A percentile compares a stretch with the other conserved stretches of the same genome.
Evolutionary conservation across 352 stramenopile species (phyloP).

Genomic region (Phytophthora fragariae): DNA sequence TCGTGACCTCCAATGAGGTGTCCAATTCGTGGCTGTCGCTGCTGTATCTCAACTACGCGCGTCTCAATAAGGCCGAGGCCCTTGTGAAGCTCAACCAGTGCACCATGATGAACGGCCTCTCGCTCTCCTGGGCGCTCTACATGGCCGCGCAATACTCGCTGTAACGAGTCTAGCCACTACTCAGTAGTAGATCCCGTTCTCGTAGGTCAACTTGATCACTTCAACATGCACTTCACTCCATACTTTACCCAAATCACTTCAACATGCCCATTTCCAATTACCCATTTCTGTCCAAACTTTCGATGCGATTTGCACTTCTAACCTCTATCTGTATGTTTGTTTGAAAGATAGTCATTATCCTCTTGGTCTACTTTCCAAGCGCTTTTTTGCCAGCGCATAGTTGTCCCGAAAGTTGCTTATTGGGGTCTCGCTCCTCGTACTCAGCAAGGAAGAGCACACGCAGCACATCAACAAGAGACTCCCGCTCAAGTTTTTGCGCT

Average conservation of each 20-base stretch:
- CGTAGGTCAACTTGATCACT: background rate
- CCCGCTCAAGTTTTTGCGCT: conserved; percentile 20
- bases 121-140: conserved; percentile 86
- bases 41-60: conserved; percentile 79
- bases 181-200: background rate
- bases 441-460: conserved; percentile 52
- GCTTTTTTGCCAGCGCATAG: conserved; percentile 30
- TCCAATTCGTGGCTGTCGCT: conserved; percentile 70
- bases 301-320: background rate
- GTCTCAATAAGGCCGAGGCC: conserved; percentile 51
- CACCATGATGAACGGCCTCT: conserved; percentile 77
- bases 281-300: too few species aligned
- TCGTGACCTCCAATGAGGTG: conserved; percentile 51
- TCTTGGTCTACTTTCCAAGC: background rate
- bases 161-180: conserved; percentile 3
- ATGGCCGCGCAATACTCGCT: conserved; percentile 49
- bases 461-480: conserved; percentile 42
- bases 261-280: too few species aligned
- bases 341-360: conserved; percentile 2
- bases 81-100: conserved; percentile 66
- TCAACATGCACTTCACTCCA: background rate
- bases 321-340: background rate
- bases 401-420: conserved; percentile 54
- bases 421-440: conserved; percentile 57
- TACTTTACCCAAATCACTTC: background rate